These are phyloP conservation scores for Nitzschia sp. DNA, from an alignment of 108 stramenopile genomes.

Conservation along the genomic window DNA sequence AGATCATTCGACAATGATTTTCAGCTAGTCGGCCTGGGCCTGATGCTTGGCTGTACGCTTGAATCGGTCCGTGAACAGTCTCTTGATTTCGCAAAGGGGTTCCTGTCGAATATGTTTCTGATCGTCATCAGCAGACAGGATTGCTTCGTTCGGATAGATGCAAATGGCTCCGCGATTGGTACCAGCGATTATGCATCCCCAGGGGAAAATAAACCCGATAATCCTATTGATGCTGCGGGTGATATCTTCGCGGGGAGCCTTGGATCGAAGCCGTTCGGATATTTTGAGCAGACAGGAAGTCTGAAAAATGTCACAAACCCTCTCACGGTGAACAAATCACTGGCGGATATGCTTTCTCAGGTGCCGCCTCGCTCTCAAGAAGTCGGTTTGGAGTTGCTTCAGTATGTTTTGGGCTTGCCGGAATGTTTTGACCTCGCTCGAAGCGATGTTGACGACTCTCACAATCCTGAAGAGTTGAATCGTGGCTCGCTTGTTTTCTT, in stretches of 20 bases:
- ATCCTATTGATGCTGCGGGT: no score
- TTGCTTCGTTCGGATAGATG: slow-evolving; percentile 54
- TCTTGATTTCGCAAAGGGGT: slow-evolving; percentile 48
- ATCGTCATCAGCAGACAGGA: slow-evolving; percentile 42
- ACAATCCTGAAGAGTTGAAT: slow-evolving; percentile 7
- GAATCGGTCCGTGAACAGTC: slow-evolving; percentile 37
- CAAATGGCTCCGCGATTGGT: slow-evolving; percentile 49
- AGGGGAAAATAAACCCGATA: not conserved
- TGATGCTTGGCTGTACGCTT: slow-evolving; percentile 54
- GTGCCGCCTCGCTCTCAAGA: not conserved
- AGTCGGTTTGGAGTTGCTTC: slow-evolving; percentile 36
- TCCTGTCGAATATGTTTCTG: slow-evolving; percentile 46
- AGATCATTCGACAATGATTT: slow-evolving; percentile 11
- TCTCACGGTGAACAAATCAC: slow-evolving; percentile 49
- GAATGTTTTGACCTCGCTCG: not conserved
- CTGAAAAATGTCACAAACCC: slow-evolving; percentile 41
- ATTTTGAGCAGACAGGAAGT: slow-evolving; percentile 56
- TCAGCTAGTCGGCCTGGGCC: slow-evolving; percentile 31
- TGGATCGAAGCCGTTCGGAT: slow-evolving; percentile 66
- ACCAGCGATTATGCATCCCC: not conserved
- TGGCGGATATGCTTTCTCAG: slow-evolving; percentile 52
- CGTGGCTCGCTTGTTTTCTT: slow-evolving; percentile 37
- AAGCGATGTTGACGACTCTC: not conserved
- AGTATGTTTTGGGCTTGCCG: slow-evolving; percentile 32
- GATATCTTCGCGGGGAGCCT: slow-evolving; percentile 33